Percentiles rank a stretch among this genome's conserved stretches.
Evolutionary conservation across 345 rosid species (phyloP).

Genomic region (Dovyalis caffra): DNA sequence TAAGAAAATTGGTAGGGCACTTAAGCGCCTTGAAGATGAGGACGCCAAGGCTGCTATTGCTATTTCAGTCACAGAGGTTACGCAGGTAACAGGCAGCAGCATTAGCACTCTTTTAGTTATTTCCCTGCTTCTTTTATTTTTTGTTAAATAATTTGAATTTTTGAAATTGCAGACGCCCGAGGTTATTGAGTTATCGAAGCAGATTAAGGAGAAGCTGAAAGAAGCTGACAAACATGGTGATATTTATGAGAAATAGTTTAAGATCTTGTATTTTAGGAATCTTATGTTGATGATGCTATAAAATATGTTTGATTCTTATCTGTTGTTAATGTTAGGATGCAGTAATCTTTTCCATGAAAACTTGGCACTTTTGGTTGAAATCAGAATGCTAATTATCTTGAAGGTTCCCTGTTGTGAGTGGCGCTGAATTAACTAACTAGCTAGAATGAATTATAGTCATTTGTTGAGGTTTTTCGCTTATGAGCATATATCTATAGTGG

Average conservation of each 20-base stretch:
- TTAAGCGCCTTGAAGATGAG: conserved; percentile 98
- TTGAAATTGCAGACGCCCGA: conserved; percentile 64
- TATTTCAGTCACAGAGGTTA: conserved; percentile 93
- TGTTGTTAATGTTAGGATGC: not conserved
- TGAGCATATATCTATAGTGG: too few relatives aligned
- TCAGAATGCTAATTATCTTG: not conserved
- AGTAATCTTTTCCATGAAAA: not conserved
- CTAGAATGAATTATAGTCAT: not conserved
- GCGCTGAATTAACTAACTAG: not conserved
- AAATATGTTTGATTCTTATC: not conserved
- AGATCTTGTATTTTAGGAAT: not conserved
- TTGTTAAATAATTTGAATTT: not conserved
- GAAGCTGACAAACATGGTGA: conserved; percentile 88
- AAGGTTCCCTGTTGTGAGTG: not conserved
- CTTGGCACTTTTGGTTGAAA: too few relatives aligned
- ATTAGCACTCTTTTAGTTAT: not conserved
- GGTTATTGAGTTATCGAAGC: conserved; percentile 75
- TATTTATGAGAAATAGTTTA: not conserved
- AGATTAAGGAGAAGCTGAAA: conserved; percentile 88
- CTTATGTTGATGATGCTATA: not conserved
- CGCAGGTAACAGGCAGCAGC: conserved; percentile 54
- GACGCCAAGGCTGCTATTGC: conserved; percentile 99
- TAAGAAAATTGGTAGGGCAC: conserved; percentile 92
- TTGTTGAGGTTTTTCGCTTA: not conserved
- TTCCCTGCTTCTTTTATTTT: not conserved